phyloP scores from a whole-genome alignment of 768 basidiomycete species.

The Boletus reticulatus region DNA sequence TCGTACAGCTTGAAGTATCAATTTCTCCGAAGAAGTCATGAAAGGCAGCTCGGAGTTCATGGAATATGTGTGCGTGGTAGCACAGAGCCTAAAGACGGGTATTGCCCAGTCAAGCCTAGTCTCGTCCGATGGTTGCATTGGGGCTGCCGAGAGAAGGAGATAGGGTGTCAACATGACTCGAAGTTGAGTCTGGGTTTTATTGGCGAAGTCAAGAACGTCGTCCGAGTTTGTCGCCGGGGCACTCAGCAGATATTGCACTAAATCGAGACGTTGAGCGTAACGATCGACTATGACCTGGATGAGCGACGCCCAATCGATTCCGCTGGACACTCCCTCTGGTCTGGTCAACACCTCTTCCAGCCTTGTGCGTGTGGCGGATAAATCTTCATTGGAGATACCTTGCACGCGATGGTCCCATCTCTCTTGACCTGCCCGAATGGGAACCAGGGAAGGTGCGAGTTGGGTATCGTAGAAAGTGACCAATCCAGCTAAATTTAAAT shows the following conservation, averaged over 20 bases:
- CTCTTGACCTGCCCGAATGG: conserved; percentile 11
- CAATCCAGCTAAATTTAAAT: conserved; percentile 15
- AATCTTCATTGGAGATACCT: conserved; percentile 14
- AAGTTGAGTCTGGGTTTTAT: conserved; percentile 21
- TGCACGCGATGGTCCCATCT: conserved; percentile 19
- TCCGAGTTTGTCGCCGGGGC: background rate
- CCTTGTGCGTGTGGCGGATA: background rate
- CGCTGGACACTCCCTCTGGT: conserved; percentile 19
- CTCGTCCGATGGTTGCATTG: background rate
- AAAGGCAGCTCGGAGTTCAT: background rate
- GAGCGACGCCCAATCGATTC: conserved; percentile 32
- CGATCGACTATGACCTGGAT: conserved; percentile 30
- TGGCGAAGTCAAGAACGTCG: conserved; percentile 1
- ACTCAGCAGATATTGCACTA: conserved; percentile 22
- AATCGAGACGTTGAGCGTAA: conserved; percentile 30
- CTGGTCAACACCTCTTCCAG: conserved; percentile 2
- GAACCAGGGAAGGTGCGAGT: conserved; percentile 18
- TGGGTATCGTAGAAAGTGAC: conserved; percentile 28
- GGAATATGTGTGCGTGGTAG: conserved; percentile 25
- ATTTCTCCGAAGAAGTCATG: conserved; percentile 29
- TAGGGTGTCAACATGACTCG: conserved; percentile 29
- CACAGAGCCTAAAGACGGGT: conserved; percentile 30
- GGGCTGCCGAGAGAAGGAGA: conserved; percentile 11
- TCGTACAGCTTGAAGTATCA: conserved; percentile 26
- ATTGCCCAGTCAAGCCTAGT: conserved; percentile 23